phyloP scores from a whole-genome alignment of 2,329 filamentous ascomycete species.

The Dactylonectria estremocensis region DNA sequence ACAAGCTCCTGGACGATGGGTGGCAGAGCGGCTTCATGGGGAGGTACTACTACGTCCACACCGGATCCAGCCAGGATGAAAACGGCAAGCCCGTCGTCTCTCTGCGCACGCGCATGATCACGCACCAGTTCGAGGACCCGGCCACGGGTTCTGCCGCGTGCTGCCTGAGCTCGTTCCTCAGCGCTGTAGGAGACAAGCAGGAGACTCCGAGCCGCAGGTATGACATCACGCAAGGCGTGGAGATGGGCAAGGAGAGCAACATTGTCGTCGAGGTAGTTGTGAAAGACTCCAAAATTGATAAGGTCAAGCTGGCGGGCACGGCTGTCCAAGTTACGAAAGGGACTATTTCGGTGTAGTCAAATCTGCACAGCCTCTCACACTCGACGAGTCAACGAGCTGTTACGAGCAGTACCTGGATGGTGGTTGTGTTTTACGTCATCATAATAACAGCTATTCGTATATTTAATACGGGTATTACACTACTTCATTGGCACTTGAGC shows the following conservation, averaged over 20 bases:
- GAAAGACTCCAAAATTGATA: conserved; percentile 50
- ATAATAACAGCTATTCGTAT: too few species aligned
- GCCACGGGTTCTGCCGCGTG: conserved; percentile 76
- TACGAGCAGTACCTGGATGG: too few species aligned
- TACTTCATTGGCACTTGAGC: too few species aligned
- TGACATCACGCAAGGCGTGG: conserved; percentile 75
- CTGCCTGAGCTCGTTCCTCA: conserved; percentile 69
- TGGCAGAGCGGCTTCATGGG: conserved; percentile 70
- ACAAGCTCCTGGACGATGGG: conserved; percentile 63
- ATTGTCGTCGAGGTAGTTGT: conserved; percentile 63
- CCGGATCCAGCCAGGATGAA: conserved; percentile 46
- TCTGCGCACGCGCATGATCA: conserved; percentile 75
- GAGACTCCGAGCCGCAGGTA: conserved; percentile 58
- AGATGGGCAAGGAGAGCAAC: conserved; percentile 74
- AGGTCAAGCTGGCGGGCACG: conserved; percentile 53
- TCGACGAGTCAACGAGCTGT: too few species aligned
- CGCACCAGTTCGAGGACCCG: conserved; percentile 67
- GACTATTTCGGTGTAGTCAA: too few species aligned
- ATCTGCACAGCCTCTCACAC: too few species aligned
- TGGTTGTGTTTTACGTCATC: too few species aligned
- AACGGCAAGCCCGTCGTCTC: conserved; percentile 48
- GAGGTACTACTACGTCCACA: conserved; percentile 72
- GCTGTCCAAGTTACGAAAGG: conserved; percentile 53
- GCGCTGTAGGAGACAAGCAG: conserved; percentile 55
- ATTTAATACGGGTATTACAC: too few species aligned